A percentile compares a stretch with the other conserved stretches of the same genome.
Conservation (phyloP, 1,284 basidiomycete genomes). For the Irpex sp. region DNA sequence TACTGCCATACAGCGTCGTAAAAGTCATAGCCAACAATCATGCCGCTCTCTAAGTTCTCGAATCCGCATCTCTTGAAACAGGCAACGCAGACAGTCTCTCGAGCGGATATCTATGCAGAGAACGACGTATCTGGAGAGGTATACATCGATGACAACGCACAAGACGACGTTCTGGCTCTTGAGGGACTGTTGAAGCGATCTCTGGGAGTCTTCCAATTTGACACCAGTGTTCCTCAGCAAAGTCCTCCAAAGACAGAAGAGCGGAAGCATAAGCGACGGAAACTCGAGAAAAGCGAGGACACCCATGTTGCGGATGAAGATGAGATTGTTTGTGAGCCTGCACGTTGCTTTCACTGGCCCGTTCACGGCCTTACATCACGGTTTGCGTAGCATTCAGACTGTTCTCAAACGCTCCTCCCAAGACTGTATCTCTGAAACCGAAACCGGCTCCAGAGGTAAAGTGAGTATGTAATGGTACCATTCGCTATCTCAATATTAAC, state of each 20-base stretch:
- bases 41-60: conserved; percentile 5
- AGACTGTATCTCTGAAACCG: conserved; percentile 22
- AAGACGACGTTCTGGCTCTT: conserved; percentile 18
- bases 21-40: not conserved
- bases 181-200: conserved; percentile 26
- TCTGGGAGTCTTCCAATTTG: conserved; percentile 17
- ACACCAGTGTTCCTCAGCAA: not conserved
- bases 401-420: conserved; percentile 23
- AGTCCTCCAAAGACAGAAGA: not conserved
- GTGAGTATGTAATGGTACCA: conserved; percentile 15
- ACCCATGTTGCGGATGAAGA: conserved; percentile 7
- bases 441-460: conserved; percentile 22
- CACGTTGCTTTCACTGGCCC: no score
- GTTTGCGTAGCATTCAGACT: conserved; percentile 29
- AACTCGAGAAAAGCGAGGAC: conserved; percentile 12
- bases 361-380: no score
- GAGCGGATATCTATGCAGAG: conserved; percentile 18
- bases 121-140: conserved; percentile 7
- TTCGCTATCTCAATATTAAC: not conserved
- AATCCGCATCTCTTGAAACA: conserved; percentile 19
- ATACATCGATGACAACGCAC: conserved; percentile 6
- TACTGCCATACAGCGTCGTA: no score
- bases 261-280: conserved; percentile 9
- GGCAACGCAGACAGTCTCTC: conserved; percentile 18
- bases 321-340: conserved; percentile 13